Evolutionary conservation across 257 asterid species (phyloP).

Genomic region (Catharanthus roseus): DNA sequence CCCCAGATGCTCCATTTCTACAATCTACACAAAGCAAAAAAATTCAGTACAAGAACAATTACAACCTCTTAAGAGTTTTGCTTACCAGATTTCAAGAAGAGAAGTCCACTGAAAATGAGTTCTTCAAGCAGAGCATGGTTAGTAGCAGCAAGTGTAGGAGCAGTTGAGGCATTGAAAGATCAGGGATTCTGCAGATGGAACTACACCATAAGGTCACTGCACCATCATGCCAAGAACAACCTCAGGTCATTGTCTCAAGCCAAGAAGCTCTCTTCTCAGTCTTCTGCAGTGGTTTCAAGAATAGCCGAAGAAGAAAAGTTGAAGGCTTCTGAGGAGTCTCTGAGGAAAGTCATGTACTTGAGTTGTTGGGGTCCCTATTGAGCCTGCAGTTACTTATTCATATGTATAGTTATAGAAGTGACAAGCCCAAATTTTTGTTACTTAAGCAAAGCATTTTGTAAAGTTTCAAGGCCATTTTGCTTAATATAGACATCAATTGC

Average conservation of each 20-base stretch:
- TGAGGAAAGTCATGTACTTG: conserved; percentile 29
- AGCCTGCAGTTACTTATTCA: not conserved
- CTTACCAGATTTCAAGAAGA: not conserved
- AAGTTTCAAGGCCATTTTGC: not conserved
- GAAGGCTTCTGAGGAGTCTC: conserved; percentile 23
- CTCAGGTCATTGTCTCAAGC: conserved; percentile 20
- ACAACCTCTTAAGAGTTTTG: not conserved
- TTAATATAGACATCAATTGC: not conserved
- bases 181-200: conserved; percentile 29
- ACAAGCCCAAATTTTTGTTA: no score
- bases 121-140: conserved; percentile 21
- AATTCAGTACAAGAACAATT: no score
- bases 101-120: conserved; percentile 18
- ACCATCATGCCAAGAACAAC: conserved; percentile 21
- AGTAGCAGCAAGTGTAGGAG: conserved; percentile 24
- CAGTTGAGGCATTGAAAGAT: conserved; percentile 26
- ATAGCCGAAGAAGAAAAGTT: not conserved
- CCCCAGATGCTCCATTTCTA: not conserved
- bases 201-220: conserved; percentile 6
- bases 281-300: conserved; percentile 3
- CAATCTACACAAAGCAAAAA: no score
- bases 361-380: conserved; percentile 30
- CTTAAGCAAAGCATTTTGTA: not conserved
- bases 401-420: not conserved
- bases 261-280: conserved; percentile 12